These are phyloP conservation scores for Hydrangea macrophylla DNA, from an alignment of 148 eudicot species.

Conservation along the genomic window DNA sequence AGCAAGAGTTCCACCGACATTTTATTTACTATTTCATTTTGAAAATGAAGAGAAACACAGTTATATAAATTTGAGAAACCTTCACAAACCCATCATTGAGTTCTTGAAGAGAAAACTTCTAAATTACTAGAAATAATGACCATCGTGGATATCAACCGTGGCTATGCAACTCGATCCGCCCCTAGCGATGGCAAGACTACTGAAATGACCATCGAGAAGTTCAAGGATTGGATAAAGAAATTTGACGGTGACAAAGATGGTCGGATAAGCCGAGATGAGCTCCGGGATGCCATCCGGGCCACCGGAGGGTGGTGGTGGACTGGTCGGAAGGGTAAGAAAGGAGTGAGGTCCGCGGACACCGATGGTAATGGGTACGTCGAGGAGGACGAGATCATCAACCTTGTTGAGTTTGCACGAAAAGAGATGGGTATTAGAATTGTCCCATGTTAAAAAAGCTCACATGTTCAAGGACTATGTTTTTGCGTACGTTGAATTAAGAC, in stretches of 20 bases:
- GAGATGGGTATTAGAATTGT: too few species aligned
- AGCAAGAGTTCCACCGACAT: background rate
- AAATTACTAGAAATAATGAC: background rate
- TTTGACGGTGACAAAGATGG: conserved; percentile 23
- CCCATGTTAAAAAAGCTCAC: too few species aligned
- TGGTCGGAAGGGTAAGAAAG: conserved; percentile 11
- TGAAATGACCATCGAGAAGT: conserved; percentile 23
- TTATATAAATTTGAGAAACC: conserved; percentile 5
- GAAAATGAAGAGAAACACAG: background rate
- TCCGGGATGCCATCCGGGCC: conserved; percentile 18
- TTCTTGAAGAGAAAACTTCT: background rate
- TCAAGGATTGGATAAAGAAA: conserved; percentile 28
- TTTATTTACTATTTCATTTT: background rate
- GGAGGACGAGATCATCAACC: conserved; percentile 10
- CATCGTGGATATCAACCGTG: conserved; percentile 4
- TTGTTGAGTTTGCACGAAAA: conserved; percentile 21
- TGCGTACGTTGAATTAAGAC: too few species aligned
- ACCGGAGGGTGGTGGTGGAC: conserved; percentile 22
- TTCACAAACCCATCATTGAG: background rate
- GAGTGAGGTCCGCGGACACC: conserved; percentile 17
- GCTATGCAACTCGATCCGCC: background rate
- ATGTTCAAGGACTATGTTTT: too few species aligned
- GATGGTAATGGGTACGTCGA: conserved; percentile 21
- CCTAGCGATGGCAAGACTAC: conserved; percentile 18
- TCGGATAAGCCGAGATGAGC: conserved; percentile 20